Base-by-base conservation (phyloP, 768 basidiomycete species). In the Dacryopinax primogenitus region DNA sequence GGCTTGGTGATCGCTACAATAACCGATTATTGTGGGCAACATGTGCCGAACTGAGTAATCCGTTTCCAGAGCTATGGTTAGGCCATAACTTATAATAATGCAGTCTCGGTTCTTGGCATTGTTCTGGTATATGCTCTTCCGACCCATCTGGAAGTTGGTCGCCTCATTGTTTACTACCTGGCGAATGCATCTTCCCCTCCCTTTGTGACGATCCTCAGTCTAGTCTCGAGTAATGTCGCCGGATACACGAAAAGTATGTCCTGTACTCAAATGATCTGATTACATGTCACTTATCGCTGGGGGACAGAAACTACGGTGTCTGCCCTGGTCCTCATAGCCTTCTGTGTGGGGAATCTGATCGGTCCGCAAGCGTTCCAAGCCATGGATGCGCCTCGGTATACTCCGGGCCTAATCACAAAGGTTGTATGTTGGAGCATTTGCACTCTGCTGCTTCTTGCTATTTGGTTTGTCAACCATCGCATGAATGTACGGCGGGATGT, bases 171-270 rank as follows among this genome's bases (percentile, higher is more conserved):
- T 6, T 58, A 58, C 26, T 58, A 58, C 26, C 62, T 63, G 4
- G 23, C 62, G 12, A 9, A n/a, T 26, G 3, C 23, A 7, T 63
- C 62, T 35, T 30, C 33, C 23, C 23, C 62, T 12, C 33, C 33
- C 9, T 58, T 58, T 30, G 78, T 78, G 0, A 73, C 79, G 21
- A 80, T 81, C 66, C 71, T 81, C 45, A 75, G 79, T 7, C 74
- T 81, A 36, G 79, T 82, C 77, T 76, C 77, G 26, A 28, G 76
- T 41, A 81, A 81, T 68, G 67, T 81, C 63, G 80, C 73, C 6
- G 81, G 81, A 70, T 78, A 80, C 33, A 77, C 79, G n/a, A 83
- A 83, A 69, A 80, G 81, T 69, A 58, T 30, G n/a, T n/a, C n/a
- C n/a, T n/a, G n/a, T n/a, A n/a, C n/a, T n/a, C n/a, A n/a, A n/a